Evolutionary conservation across 2,329 filamentous ascomycete species (phyloP).

Genomic region (Fonsecaea multimorphosa): DNA sequence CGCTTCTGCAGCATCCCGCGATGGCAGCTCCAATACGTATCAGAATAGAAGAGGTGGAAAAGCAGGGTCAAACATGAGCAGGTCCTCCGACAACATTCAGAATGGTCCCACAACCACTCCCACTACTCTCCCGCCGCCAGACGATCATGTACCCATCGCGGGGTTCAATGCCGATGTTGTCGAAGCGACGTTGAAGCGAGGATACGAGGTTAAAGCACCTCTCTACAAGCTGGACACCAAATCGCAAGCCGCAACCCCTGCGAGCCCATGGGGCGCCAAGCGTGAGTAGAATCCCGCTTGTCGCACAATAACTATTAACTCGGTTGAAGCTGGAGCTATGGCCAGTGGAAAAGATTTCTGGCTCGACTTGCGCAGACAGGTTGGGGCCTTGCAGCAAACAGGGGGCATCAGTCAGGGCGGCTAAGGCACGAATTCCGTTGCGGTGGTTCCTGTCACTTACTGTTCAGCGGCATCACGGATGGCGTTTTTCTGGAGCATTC

Average conservation of each 20-base stretch:
- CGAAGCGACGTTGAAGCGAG: constrained; percentile 50
- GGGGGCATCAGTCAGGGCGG: constrained; percentile 38
- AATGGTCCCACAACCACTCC: constrained; percentile 25
- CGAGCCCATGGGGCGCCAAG: constrained; percentile 53
- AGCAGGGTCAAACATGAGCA: constrained; percentile 22
- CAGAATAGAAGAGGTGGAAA: constrained; percentile 35
- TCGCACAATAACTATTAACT: constrained; percentile 23
- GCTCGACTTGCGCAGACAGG: constrained; percentile 56
- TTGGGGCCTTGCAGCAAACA: constrained; percentile 48
- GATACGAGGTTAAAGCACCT: constrained; percentile 47
- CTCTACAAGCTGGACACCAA: constrained; percentile 46
- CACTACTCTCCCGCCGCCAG: constrained; percentile 30
- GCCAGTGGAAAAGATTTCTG: constrained; percentile 58
- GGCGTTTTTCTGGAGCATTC: constrained; percentile 27
- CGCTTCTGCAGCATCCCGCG: constrained; percentile 28
- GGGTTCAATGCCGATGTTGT: constrained; percentile 53
- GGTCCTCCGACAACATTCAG: constrained; percentile 24
- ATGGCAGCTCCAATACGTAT: constrained; percentile 26
- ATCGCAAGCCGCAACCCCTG: constrained; percentile 23
- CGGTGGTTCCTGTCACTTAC: constrained; percentile 8
- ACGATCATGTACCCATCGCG: constrained; percentile 51
- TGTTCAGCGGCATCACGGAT: constrained; percentile 31
- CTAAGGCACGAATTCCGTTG: constrained; percentile 21
- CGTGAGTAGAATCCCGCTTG: constrained; percentile 43
- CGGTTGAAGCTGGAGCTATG: constrained; percentile 52